phyloP scores from a whole-genome alignment of 225 moss, liverwort and hornwort species.

The Pseudoscleropodium purum region DNA sequence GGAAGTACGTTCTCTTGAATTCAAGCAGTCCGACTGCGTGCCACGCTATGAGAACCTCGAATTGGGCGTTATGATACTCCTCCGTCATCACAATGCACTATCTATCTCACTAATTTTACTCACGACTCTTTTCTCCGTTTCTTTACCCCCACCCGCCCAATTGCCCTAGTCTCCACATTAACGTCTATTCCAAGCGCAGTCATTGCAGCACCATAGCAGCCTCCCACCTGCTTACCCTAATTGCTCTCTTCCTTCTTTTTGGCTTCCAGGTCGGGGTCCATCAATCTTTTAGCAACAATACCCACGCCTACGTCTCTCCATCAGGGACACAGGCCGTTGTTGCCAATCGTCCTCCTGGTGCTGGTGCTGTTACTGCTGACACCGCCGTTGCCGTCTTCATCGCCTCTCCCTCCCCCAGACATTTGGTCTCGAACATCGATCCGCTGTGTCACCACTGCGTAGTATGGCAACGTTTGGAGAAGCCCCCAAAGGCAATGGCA shows the following conservation, averaged over 20 bases:
- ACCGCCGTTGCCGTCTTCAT: background rate
- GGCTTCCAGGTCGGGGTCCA: background rate
- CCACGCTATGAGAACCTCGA: background rate
- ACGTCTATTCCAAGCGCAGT: background rate
- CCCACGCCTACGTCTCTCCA: background rate
- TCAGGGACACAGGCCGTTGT: background rate
- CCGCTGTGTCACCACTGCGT: background rate
- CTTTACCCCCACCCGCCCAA: background rate
- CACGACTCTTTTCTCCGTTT: background rate
- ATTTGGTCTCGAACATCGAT: background rate
- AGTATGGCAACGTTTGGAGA: conserved; percentile 41
- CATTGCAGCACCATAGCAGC: background rate
- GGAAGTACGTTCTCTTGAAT: background rate
- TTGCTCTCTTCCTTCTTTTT: background rate
- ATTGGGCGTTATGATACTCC: background rate
- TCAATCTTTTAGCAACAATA: background rate
- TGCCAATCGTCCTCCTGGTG: background rate
- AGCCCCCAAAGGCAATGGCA: conserved; percentile 35
- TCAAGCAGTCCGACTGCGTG: background rate
- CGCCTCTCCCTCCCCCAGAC: background rate
- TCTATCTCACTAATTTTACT: background rate
- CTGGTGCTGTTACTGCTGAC: background rate
- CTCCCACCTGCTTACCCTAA: background rate
- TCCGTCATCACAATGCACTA: background rate
- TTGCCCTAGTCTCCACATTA: background rate